phyloP scores from a whole-genome alignment of 2,329 filamentous ascomycete species.

The Claviceps africana region DNA sequence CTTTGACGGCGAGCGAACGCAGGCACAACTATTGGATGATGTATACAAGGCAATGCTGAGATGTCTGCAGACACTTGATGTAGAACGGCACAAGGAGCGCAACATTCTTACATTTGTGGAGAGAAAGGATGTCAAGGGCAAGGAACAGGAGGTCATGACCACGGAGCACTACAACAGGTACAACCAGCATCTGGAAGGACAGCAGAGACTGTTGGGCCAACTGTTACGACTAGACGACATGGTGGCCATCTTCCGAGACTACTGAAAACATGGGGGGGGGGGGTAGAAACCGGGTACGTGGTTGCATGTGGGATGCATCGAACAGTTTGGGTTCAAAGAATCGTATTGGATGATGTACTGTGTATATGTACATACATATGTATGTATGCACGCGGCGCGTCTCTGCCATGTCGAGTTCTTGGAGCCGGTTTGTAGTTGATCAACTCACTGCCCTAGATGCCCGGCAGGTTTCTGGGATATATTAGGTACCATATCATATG shows the following conservation, averaged over 20 bases:
- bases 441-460: too few species aligned
- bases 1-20: conserved; percentile 64
- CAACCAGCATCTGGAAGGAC: conserved; percentile 44
- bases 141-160: conserved; percentile 67
- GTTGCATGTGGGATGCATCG: not conserved
- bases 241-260: conserved; percentile 71
- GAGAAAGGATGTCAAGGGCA: conserved; percentile 71
- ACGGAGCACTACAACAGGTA: conserved; percentile 56
- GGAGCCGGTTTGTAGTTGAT: too few species aligned
- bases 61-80: conserved; percentile 63
- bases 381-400: not conserved
- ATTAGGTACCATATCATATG: too few species aligned
- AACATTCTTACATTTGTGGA: conserved; percentile 69
- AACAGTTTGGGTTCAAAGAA: too few species aligned
- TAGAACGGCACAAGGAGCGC: conserved; percentile 58
- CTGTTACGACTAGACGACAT: conserved; percentile 72
- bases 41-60: conserved; percentile 84
- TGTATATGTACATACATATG: too few species aligned
- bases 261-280: too few species aligned
- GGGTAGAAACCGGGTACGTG: too few species aligned
- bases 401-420: not conserved
- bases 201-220: conserved; percentile 64
- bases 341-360: too few species aligned
- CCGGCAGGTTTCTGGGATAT: too few species aligned
- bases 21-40: conserved; percentile 59